Evolutionary conservation across 1,139 yeast species (phyloP).

Genomic region (Yamadazyma triangularis): DNA sequence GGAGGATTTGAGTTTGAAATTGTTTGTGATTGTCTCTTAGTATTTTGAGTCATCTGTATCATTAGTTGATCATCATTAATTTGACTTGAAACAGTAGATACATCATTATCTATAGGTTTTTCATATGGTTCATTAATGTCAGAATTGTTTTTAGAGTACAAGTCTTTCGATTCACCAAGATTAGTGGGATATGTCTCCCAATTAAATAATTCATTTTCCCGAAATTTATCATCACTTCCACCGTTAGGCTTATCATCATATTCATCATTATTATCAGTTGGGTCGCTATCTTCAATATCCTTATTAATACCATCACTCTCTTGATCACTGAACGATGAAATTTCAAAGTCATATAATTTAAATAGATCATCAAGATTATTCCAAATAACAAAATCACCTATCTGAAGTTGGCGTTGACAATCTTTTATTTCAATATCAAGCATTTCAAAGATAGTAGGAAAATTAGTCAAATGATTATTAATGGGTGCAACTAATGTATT

Average conservation of each 20-base stretch:
- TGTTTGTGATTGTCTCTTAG: not conserved
- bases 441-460: constrained; percentile 28
- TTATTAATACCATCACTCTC: constrained; percentile 3
- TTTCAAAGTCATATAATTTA: not conserved
- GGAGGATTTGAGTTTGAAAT: not conserved
- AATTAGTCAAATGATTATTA: constrained; percentile 7
- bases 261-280: constrained; percentile 5
- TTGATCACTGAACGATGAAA: no score
- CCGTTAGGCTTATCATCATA: constrained; percentile 11
- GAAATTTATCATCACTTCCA: constrained; percentile 5
- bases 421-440: constrained; percentile 16
- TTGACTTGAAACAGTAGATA: no score
- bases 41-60: not conserved
- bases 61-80: constrained; percentile 6
- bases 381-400: not conserved
- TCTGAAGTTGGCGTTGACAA: not conserved
- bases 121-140: no score
- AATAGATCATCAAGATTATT: not conserved
- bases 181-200: no score
- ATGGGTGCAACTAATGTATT: constrained; percentile 8
- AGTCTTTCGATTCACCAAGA: no score
- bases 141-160: no score
- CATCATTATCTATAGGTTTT: no score
- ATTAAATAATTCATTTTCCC: no score
- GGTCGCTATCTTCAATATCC: constrained; percentile 8